These are phyloP conservation scores for Teunomyces tritomae DNA, from an alignment of 805 yeast genomes.

Conservation along the genomic window DNA sequence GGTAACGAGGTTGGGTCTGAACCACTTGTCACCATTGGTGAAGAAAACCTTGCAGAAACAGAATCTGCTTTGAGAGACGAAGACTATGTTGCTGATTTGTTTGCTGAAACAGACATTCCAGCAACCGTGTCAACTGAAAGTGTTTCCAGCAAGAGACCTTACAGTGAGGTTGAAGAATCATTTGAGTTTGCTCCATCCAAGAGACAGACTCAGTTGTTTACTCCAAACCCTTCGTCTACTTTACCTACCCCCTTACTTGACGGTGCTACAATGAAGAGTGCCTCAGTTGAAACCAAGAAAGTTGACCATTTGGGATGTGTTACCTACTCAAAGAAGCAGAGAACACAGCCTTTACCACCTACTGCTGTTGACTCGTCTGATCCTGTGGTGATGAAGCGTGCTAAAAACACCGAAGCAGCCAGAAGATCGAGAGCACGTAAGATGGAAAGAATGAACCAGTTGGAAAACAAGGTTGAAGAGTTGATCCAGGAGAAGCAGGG, in stretches of 20 bases:
- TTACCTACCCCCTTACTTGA: slow-evolving; percentile 34
- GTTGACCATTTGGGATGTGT: slow-evolving; percentile 74
- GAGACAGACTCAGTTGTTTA: slow-evolving; percentile 21
- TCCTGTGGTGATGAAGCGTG: slow-evolving; percentile 79
- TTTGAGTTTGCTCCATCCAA: slow-evolving; percentile 15
- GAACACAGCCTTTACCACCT: slow-evolving; percentile 70
- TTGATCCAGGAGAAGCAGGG: slow-evolving; percentile 57
- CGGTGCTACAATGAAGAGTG: slow-evolving; percentile 6
- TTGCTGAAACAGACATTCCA: slow-evolving; percentile 4
- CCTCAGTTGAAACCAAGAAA: slow-evolving; percentile 22
- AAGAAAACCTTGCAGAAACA: slow-evolving; percentile 9
- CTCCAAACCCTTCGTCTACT: slow-evolving; percentile 31
- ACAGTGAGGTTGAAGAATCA: slow-evolving; percentile 26
- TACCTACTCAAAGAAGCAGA: slow-evolving; percentile 74
- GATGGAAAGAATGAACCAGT: slow-evolving; percentile 79
- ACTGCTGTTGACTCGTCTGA: slow-evolving; percentile 59
- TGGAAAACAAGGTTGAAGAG: slow-evolving; percentile 73
- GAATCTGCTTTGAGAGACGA: slow-evolving; percentile 5
- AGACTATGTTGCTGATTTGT: slow-evolving; percentile 5
- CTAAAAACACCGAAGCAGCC: slow-evolving; percentile 97
- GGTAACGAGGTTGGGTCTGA: slow-evolving; percentile 14
- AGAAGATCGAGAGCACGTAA: slow-evolving; percentile 92
- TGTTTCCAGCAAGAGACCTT: slow-evolving; percentile 18
- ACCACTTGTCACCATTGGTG: slow-evolving; percentile 3
- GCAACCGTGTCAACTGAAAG: slow-evolving; percentile 13